Conservation (phyloP, 352 stramenopile genomes). For the Pelagophyceae sp. region DNA sequence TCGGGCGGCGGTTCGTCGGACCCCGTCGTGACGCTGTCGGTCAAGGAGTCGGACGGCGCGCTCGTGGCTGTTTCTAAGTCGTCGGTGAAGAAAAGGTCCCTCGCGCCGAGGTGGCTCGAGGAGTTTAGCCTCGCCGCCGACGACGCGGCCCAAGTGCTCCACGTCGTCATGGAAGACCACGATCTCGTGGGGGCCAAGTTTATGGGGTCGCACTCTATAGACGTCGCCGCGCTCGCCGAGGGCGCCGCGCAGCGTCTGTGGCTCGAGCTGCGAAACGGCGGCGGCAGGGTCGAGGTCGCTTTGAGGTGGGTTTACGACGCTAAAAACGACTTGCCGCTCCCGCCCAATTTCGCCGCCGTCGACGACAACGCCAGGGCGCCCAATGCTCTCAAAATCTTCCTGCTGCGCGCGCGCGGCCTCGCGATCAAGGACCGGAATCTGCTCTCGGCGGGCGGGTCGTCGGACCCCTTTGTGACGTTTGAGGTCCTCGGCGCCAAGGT, state of each 20-base stretch:
- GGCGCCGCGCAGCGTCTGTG: not conserved
- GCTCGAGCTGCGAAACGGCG: not conserved
- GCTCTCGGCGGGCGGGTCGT: not conserved
- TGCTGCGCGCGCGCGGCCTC: not conserved
- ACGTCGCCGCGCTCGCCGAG: not conserved
- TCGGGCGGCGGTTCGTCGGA: constrained; percentile 10
- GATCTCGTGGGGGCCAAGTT: constrained; percentile 10
- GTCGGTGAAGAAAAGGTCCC: constrained; percentile 11
- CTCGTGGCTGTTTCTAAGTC: not conserved
- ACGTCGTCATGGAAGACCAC: constrained; percentile 12
- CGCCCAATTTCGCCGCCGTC: not conserved
- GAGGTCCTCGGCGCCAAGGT: not conserved
- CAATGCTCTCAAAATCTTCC: not conserved
- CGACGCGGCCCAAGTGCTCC: not conserved
- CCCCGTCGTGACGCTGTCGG: constrained; percentile 15
- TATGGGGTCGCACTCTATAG: not conserved
- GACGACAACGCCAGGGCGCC: not conserved
- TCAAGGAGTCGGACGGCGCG: not conserved
- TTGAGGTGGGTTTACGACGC: constrained; percentile 8
- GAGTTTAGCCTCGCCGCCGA: not conserved
- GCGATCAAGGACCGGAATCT: not conserved
- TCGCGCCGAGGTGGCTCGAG: constrained; percentile 17
- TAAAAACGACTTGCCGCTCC: not conserved
- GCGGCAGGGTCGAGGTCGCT: constrained; percentile 2
- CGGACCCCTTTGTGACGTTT: not conserved